Percentiles rank a stretch among this genome's conserved stretches.
Evolutionary conservation across 441 rosid species (phyloP).

Genomic region (Gossypium schwendimanii): DNA sequence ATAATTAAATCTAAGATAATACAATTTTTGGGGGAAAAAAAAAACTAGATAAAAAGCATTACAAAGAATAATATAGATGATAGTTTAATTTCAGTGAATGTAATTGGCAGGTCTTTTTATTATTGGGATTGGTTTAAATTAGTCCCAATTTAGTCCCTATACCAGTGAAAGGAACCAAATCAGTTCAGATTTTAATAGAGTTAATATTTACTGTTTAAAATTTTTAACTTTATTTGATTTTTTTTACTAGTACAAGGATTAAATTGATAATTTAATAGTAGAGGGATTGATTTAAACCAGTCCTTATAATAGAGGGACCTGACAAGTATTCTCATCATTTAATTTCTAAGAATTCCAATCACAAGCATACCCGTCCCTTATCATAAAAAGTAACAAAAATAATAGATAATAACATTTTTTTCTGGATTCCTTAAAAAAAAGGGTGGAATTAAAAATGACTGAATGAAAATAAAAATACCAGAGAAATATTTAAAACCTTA

Average conservation of each 20-base stretch:
- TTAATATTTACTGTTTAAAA: background rate
- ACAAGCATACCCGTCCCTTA: background rate
- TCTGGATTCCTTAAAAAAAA: background rate
- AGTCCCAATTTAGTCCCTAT: background rate
- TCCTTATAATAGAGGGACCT: background rate
- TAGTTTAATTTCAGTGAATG: background rate
- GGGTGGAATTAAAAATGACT: background rate
- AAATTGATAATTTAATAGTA: background rate
- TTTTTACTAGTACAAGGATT: background rate
- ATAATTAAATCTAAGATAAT: background rate
- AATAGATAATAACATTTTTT: background rate
- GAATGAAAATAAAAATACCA: background rate
- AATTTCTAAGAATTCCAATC: background rate
- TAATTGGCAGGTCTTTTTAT: background rate
- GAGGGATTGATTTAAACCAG: background rate
- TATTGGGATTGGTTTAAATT: background rate
- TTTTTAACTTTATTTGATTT: background rate
- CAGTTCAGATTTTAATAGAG: background rate
- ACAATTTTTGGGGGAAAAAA: background rate
- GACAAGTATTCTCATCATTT: background rate
- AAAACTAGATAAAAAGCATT: background rate
- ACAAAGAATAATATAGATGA: background rate
- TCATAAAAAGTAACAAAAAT: background rate
- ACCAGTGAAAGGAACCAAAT: background rate
- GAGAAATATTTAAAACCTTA: background rate